Evolutionary conservation across 306 rosid species (phyloP), one percentile per base, ranked within the genome.

Genomic region (Cucurbita pepo): DNA sequence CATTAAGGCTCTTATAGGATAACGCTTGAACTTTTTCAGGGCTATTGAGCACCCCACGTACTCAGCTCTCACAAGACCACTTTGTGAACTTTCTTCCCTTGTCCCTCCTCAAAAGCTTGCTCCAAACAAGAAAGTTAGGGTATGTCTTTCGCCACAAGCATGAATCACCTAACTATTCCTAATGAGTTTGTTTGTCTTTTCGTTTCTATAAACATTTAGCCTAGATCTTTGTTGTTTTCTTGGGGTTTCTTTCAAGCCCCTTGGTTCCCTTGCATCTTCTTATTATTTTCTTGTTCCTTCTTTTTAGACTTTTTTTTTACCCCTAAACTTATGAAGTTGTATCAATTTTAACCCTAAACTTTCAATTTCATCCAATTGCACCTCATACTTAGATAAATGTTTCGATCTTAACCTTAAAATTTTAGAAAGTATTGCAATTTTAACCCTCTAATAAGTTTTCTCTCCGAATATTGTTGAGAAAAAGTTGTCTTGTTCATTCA

Each of bases 41-140:
- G 95, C 97, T 73, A 95, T 95, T 16, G 99, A 95, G 79, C 99
- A 95, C 77, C 97, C 97, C 76, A 89, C 97, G 51, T 90, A 90
- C 86, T 92, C 98, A 67, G 98, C 98, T 83, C 89, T 92, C 80
- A 92, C 98, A 47, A 88, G 98, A 88, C 98, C 99, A 3, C 84
- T 95, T 78, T 95, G 96, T 65, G 99, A 95, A 77, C 93, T 95
- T 73, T 86, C 97, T 37, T 82, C 99, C 44, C 92, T 95, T 70
- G 80, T 95, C 80, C 99, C 99, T 81, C 93, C 99, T 14, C 87
- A 89, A 11, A 88, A 78, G 56, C 88, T 95, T 72, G 95, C 99
- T 73, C 92, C 96, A 51, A 89, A 82, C 86, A 95, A 95, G 84
- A 95, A 95, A 84, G 84, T 95, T 72, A 83, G 99, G 95, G 99